Conservation (phyloP, 495 filamentous ascomycete genomes). For the Penicillium soppii region DNA sequence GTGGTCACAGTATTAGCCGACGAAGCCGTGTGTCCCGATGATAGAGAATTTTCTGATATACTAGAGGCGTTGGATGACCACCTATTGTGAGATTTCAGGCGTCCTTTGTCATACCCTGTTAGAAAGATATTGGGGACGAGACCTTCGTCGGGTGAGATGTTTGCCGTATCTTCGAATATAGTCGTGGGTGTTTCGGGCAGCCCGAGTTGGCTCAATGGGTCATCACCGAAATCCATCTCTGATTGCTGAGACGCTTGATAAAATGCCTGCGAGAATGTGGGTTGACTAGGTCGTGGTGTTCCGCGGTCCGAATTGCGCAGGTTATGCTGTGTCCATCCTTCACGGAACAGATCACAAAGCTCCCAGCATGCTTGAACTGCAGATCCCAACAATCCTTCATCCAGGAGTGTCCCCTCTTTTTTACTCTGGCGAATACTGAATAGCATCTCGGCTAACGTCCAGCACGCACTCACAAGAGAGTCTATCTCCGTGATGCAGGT, state of each 20-base stretch:
- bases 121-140: slow-evolving; percentile 82
- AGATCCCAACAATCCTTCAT: slow-evolving; percentile 81
- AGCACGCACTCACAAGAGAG: slow-evolving; percentile 79
- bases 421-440: slow-evolving; percentile 87
- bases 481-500: slow-evolving; percentile 74
- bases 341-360: slow-evolving; percentile 87
- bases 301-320: slow-evolving; percentile 82
- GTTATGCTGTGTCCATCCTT: slow-evolving; percentile 87
- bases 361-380: slow-evolving; percentile 95
- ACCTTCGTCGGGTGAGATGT: slow-evolving; percentile 73
- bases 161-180: slow-evolving; percentile 81
- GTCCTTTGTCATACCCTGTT: slow-evolving; percentile 58
- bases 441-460: slow-evolving; percentile 89
- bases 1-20: slow-evolving; percentile 74
- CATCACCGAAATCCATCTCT: slow-evolving; percentile 29
- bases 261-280: slow-evolving; percentile 60
- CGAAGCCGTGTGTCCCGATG: slow-evolving; percentile 63
- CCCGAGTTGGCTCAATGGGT: slow-evolving; percentile 32
- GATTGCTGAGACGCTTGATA: slow-evolving; percentile 45
- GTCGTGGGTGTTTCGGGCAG: slow-evolving; percentile 88
- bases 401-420: slow-evolving; percentile 66
- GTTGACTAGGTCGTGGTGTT: slow-evolving; percentile 80
- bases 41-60: slow-evolving; percentile 70
- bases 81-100: slow-evolving; percentile 38
- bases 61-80: slow-evolving; percentile 76